A percentile compares a stretch with the other conserved stretches of the same genome.
phyloP scores from a whole-genome alignment of 2,329 filamentous ascomycete genomes.

The Pyrenochaeta sp. region DNA sequence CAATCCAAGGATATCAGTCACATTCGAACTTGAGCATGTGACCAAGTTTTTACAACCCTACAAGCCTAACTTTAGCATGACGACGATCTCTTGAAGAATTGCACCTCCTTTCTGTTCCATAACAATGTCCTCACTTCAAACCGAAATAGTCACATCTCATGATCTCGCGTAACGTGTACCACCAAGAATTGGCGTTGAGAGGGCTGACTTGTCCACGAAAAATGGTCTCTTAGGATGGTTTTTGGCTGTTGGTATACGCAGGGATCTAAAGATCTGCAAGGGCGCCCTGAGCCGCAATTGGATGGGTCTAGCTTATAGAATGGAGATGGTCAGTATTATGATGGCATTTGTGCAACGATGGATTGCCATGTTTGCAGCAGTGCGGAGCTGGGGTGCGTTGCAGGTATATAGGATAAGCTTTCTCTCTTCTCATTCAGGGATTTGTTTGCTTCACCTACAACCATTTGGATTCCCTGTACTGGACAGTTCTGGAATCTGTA shows the following conservation, averaged over 20 bases:
- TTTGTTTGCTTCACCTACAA: neutral
- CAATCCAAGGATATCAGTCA: neutral
- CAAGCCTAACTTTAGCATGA: no score
- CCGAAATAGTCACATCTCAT: no score
- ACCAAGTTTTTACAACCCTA: no score
- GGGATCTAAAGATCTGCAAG: conserved; percentile 21
- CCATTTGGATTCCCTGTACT: no score
- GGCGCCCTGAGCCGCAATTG: conserved; percentile 13
- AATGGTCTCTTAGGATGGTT: neutral
- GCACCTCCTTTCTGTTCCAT: no score
- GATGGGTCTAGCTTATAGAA: conserved; percentile 10
- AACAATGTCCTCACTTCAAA: no score
- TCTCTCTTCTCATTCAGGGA: neutral
- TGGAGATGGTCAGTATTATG: neutral
- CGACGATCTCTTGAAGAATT: no score
- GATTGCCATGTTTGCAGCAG: neutral
- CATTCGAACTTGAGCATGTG: no score
- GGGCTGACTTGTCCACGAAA: neutral
- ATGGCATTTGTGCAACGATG: conserved; percentile 14
- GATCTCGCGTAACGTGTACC: neutral
- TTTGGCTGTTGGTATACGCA: conserved; percentile 4
- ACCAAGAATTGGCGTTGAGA: neutral
- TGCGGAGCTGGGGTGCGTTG: conserved; percentile 1
- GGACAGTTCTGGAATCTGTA: neutral
- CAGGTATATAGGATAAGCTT: conserved; percentile 4